Conservation (phyloP, 208 protist species). For the Crithidia mellificae region DNA sequence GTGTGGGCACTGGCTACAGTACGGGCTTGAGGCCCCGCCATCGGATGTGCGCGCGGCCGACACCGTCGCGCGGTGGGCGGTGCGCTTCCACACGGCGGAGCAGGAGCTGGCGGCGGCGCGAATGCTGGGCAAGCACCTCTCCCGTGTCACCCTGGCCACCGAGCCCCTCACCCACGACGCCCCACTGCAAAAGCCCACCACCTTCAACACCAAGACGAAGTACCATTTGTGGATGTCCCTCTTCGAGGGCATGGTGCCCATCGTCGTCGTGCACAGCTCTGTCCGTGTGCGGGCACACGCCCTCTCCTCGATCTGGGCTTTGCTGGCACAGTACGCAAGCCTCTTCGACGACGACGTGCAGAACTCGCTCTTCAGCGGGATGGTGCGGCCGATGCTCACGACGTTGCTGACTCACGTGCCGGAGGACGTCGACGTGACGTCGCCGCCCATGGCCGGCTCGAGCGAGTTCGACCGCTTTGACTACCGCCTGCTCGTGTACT, state of each 20-base stretch:
- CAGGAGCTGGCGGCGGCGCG: constrained; percentile 42
- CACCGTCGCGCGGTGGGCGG: constrained; percentile 56
- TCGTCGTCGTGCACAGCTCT: constrained; percentile 69
- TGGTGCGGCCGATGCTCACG: constrained; percentile 64
- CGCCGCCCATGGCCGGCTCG: constrained; percentile 17
- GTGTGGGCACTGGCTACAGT: constrained; percentile 84
- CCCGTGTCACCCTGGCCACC: constrained; percentile 51
- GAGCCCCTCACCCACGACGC: constrained; percentile 45
- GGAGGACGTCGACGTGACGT: constrained; percentile 17
- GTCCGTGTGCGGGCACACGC: constrained; percentile 72
- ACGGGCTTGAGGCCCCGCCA: constrained; percentile 72
- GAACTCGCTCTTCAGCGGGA: constrained; percentile 61
- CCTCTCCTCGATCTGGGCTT: constrained; percentile 57
- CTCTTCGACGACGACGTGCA: constrained; percentile 64
- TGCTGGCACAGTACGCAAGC: constrained; percentile 59
- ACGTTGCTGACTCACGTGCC: constrained; percentile 55
- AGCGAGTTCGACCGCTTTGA: constrained; percentile 48
- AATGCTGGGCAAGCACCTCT: constrained; percentile 27
- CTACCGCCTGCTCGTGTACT: constrained; percentile 74
- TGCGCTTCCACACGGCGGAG: constrained; percentile 52
- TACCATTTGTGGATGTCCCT: constrained; percentile 86
- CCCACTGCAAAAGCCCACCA: constrained; percentile 57
- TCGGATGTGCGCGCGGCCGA: constrained; percentile 45
- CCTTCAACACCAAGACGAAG: constrained; percentile 52
- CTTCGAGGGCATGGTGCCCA: constrained; percentile 78